Evolutionary conservation across 768 basidiomycete genomes (phyloP).

Genomic region (Calocera cornea): DNA sequence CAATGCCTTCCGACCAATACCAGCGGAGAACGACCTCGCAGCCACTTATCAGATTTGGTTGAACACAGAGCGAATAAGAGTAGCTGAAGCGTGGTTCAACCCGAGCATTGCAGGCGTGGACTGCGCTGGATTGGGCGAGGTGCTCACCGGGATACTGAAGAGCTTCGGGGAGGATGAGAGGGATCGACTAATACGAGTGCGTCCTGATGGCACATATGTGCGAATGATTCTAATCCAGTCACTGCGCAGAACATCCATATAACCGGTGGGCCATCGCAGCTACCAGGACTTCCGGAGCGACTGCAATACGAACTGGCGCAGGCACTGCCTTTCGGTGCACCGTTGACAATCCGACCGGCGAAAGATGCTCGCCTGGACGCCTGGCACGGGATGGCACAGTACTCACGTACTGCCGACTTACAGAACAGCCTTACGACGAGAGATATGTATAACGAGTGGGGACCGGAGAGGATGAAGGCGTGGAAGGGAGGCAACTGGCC

Average conservation of each 20-base stretch:
- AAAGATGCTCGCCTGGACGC: constrained; percentile 59
- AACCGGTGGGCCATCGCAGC: constrained; percentile 65
- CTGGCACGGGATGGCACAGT: constrained; percentile 84
- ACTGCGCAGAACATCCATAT: constrained; percentile 66
- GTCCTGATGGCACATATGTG: constrained; percentile 10
- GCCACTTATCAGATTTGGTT: constrained; percentile 58
- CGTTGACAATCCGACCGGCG: constrained; percentile 50
- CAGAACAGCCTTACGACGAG: constrained; percentile 45
- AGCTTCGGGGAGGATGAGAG: constrained; percentile 58
- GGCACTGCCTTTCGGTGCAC: constrained; percentile 70
- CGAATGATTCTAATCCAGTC: not conserved
- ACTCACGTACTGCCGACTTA: constrained; percentile 23
- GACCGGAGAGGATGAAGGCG: constrained; percentile 68
- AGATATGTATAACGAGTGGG: constrained; percentile 81
- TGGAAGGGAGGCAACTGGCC: constrained; percentile 96
- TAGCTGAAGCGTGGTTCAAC: constrained; percentile 84
- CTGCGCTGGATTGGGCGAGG: constrained; percentile 86
- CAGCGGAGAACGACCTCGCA: constrained; percentile 54
- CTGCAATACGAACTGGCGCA: constrained; percentile 67
- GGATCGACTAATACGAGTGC: constrained; percentile 59
- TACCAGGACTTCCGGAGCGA: constrained; percentile 54
- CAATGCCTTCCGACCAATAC: constrained; percentile 68
- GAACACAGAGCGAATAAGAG: constrained; percentile 79
- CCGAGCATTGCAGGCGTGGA: constrained; percentile 92
- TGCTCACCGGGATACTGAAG: constrained; percentile 68